Conservation (phyloP, 23 red algal genomes). For the Gracilariopsis chorda region DNA sequence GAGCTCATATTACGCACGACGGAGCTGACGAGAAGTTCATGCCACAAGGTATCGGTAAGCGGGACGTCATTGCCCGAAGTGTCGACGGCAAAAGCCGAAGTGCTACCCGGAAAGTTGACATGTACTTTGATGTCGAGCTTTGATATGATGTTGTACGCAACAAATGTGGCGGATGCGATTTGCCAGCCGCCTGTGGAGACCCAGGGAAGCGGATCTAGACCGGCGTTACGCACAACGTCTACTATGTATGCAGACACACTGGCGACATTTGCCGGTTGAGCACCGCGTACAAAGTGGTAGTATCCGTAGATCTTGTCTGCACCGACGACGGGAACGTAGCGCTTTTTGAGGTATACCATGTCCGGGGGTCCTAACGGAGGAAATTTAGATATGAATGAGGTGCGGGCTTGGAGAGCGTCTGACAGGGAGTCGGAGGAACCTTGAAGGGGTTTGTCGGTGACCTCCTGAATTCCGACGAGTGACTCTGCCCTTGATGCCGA, state of each 20-base stretch:
- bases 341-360: constrained; percentile 76
- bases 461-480: constrained; percentile 57
- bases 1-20: constrained; percentile 47
- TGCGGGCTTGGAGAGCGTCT: constrained; percentile 27
- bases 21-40: constrained; percentile 63
- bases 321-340: constrained; percentile 75
- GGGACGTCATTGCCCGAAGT: background rate
- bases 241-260: constrained; percentile 85
- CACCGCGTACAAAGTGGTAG: constrained; percentile 92
- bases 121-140: constrained; percentile 73
- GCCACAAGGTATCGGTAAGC: constrained; percentile 56
- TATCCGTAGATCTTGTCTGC: constrained; percentile 68
- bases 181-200: constrained; percentile 77
- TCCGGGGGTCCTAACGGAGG: constrained; percentile 72
- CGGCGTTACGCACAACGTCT: constrained; percentile 68
- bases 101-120: constrained; percentile 81
- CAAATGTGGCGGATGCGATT: constrained; percentile 70
- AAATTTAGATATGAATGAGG: constrained; percentile 2
- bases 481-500: constrained; percentile 51
- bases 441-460: background rate
- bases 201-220: constrained; percentile 81
- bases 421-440: background rate
- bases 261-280: constrained; percentile 37
- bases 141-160: constrained; percentile 71
- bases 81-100: constrained; percentile 42